Conservation (phyloP, 1,284 basidiomycete species). For the Psilocybe mexicana region DNA sequence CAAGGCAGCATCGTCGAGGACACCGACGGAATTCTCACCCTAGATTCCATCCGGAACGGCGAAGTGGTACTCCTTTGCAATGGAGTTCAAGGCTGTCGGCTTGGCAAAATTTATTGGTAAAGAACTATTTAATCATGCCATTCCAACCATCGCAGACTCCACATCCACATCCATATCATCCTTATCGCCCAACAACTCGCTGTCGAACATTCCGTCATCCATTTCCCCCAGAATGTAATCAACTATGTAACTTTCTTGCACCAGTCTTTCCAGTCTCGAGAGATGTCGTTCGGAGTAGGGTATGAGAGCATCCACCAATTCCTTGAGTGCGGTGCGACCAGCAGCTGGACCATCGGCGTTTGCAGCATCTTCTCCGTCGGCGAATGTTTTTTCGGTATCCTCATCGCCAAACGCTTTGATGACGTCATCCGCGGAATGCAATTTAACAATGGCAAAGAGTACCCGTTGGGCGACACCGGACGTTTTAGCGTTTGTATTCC, state of each 20-base stretch:
- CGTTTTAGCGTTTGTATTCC: conserved; percentile 92
- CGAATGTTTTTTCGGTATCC: conserved; percentile 36
- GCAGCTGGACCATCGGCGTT: conserved; percentile 9
- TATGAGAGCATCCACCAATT: conserved; percentile 82
- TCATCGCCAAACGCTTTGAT: conserved; percentile 64
- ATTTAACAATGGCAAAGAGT: conserved; percentile 80
- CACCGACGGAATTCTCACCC: conserved; percentile 39
- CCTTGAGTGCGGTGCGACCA: conserved; percentile 57
- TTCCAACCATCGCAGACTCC: conserved; percentile 9
- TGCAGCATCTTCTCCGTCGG: conserved; percentile 24
- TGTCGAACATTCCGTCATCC: conserved; percentile 76
- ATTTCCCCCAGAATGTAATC: conserved; percentile 93
- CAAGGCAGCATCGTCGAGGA: conserved; percentile 54
- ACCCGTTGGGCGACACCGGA: conserved; percentile 86
- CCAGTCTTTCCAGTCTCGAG: conserved; percentile 78
- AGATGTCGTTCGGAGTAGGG: conserved; percentile 96
- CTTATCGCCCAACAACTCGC: conserved; percentile 38
- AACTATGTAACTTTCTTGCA: conserved; percentile 93
- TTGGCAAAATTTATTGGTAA: conserved; percentile 42
- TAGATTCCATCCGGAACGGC: conserved; percentile 46
- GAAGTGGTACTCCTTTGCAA: conserved; percentile 73
- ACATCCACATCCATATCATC: conserved; percentile 48
- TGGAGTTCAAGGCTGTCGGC: conserved; percentile 64
- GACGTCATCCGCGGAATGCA: conserved; percentile 74
- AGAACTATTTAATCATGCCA: conserved; percentile 4